Evolutionary conservation across 1,139 yeast genomes (phyloP).

Genomic region (Magnusiomyces fungicola): DNA sequence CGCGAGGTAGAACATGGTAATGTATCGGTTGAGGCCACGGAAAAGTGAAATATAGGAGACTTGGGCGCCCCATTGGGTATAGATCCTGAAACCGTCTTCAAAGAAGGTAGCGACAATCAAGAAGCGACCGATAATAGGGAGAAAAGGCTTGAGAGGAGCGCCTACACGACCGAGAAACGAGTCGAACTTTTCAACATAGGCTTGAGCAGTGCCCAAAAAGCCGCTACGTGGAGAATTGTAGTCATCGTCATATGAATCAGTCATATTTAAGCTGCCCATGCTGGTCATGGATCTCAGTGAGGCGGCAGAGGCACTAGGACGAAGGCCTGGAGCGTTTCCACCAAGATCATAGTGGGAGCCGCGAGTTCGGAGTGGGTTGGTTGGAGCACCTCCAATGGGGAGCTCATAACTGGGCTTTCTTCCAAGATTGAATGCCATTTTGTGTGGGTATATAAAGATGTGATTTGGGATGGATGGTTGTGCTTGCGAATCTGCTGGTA

Average conservation of each 20-base stretch:
- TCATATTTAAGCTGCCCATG: not conserved
- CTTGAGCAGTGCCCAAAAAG: slow-evolving; percentile 1
- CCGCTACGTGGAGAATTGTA: slow-evolving; percentile 1
- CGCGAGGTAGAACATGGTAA: slow-evolving; percentile 64
- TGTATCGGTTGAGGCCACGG: slow-evolving; percentile 71
- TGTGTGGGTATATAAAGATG: too few relatives aligned
- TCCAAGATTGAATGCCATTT: slow-evolving; percentile 4
- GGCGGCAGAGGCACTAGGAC: slow-evolving; percentile 2
- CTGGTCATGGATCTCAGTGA: not conserved
- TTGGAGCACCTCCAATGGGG: slow-evolving; percentile 1
- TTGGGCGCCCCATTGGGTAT: slow-evolving; percentile 89
- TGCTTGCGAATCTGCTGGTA: too few relatives aligned
- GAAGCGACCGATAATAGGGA: slow-evolving; percentile 80
- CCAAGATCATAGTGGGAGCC: slow-evolving; percentile 5
- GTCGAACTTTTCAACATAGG: slow-evolving; percentile 29
- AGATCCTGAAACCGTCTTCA: slow-evolving; percentile 81
- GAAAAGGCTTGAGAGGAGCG: slow-evolving; percentile 36
- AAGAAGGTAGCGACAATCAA: slow-evolving; percentile 90
- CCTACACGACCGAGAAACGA: slow-evolving; percentile 31
- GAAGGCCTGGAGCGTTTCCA: not conserved
- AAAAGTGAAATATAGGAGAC: slow-evolving; percentile 74
- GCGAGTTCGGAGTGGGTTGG: slow-evolving; percentile 5
- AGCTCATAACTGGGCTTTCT: slow-evolving; percentile 3
- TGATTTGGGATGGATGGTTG: too few relatives aligned
- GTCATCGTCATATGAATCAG: not conserved